phyloP scores from a whole-genome alignment of 768 basidiomycete genomes.

The Suillus alpinus region DNA sequence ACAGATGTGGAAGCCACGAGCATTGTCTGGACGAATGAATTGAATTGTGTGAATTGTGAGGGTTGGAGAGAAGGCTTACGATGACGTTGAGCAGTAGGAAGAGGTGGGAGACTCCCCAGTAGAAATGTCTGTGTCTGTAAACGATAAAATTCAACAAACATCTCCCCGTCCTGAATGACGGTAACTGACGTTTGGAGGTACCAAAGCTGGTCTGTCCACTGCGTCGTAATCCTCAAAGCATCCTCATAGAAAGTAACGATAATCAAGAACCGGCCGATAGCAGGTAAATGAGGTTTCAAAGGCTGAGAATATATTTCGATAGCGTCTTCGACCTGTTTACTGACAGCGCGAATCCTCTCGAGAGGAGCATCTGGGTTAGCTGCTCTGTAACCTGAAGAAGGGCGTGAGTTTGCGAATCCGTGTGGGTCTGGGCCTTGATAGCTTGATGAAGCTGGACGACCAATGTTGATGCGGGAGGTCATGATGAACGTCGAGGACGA shows the following conservation, averaged over 20 bases:
- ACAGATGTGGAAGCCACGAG: slow-evolving; percentile 77
- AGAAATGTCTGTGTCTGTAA: slow-evolving; percentile 87
- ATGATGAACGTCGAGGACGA: slow-evolving; percentile 36
- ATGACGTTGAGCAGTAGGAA: slow-evolving; percentile 91
- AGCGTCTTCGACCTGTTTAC: slow-evolving; percentile 83
- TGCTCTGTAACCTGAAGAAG: slow-evolving; percentile 69
- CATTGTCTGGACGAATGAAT: slow-evolving; percentile 66
- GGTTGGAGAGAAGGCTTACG: slow-evolving; percentile 48
- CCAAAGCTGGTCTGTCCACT: slow-evolving; percentile 98
- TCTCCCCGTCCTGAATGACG: neutral
- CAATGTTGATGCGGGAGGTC: slow-evolving; percentile 82
- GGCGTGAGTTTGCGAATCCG: slow-evolving; percentile 71
- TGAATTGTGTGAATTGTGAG: neutral
- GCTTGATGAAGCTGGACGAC: slow-evolving; percentile 59
- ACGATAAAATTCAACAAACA: slow-evolving; percentile 9
- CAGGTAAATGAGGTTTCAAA: slow-evolving; percentile 89
- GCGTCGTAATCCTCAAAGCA: slow-evolving; percentile 86
- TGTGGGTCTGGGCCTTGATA: slow-evolving; percentile 70
- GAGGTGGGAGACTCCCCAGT: slow-evolving; percentile 90
- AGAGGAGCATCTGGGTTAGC: slow-evolving; percentile 81
- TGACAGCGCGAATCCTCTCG: slow-evolving; percentile 69
- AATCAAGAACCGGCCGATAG: slow-evolving; percentile 94
- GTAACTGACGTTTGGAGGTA: slow-evolving; percentile 86
- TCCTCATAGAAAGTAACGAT: slow-evolving; percentile 99
- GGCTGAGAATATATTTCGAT: slow-evolving; percentile 93